Conservation (phyloP, 768 basidiomycete species). For the Lactarius hatsudake region DNA sequence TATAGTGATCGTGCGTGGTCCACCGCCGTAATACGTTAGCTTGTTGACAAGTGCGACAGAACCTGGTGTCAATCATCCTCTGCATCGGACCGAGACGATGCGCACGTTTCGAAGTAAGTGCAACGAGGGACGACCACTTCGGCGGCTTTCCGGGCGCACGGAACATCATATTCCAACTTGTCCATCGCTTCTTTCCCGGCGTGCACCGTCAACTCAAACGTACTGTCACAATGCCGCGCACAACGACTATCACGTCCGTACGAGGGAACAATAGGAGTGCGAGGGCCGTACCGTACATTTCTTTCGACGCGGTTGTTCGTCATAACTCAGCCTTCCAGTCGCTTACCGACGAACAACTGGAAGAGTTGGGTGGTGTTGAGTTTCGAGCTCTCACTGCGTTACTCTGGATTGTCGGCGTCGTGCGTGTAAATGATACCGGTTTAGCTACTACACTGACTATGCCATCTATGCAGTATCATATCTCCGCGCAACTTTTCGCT, state of each 20-base stretch:
- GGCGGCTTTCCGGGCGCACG: conserved; percentile 77
- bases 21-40: conserved; percentile 1
- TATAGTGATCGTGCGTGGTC: conserved; percentile 17
- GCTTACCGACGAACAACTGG: conserved; percentile 77
- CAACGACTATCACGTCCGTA: conserved; percentile 56
- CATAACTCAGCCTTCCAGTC: conserved; percentile 70
- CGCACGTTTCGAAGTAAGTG: conserved; percentile 21
- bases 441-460: conserved; percentile 9
- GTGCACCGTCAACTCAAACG: conserved; percentile 55
- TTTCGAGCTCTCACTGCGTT: conserved; percentile 80
- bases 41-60: conserved; percentile 4
- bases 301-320: conserved; percentile 82
- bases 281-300: conserved; percentile 71
- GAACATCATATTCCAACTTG: conserved; percentile 47
- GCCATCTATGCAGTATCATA: conserved; percentile 60
- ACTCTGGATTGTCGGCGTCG: conserved; percentile 74
- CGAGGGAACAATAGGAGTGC: conserved; percentile 41
- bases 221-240: conserved; percentile 73
- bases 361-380: conserved; percentile 92
- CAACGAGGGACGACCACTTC: conserved; percentile 43
- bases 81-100: conserved; percentile 28
- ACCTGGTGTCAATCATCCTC: conserved; percentile 20
- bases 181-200: conserved; percentile 62
- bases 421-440: conserved; percentile 39
- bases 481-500: conserved; percentile 62